Evolutionary conservation across 2,329 filamentous ascomycete species (phyloP), one percentile per base, ranked within the genome.

Genomic region (Stachybotrys elegans): DNA sequence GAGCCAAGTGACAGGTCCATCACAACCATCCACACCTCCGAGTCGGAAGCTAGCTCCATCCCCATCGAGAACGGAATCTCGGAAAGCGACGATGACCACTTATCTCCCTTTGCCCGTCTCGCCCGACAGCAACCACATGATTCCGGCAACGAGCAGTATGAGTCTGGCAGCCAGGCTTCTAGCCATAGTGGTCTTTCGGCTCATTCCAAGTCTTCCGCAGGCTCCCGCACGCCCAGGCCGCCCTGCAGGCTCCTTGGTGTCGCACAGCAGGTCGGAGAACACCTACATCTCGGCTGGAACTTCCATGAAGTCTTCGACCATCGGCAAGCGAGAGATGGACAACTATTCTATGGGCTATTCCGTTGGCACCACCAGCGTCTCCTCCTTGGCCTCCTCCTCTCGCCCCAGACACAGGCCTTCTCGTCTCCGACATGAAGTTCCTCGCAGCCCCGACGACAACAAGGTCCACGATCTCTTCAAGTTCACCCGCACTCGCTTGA

Each of bases 401-500:
- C 65, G 65, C 23, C 67, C 69, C 6, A 63, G 64, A 38, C 68
- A 71, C 37, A 67, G 65, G 54, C 77, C 82, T 1, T 95, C 91
- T 14, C 78, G 84, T 19, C 69, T 96, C 39, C 81, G 88, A 22
- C 83, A 94, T 53, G 89, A 96, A 59, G 76, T 95, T 2, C 72
- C 89, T 2, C 78, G 82, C 25, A 94, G 87, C 53, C 88, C 90
- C 0, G 66, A 88, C 22, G 86, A 91, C 9, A 75, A 77, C 50
- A 81, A 80, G 48, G 73, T 84, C 4, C 69, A 84, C 45, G 91
- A 96, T 51, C 71, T 97, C 1, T 96, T 97, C 68, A 89, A 90
- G 23, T 92, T 84, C 57, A 92, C 86, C 4, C 83, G 88, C 43
- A 84, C 84, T 35, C 81, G 91, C 14, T 72, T 97, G 6, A 86